Percentiles rank a stretch among this genome's conserved stretches.
Evolutionary conservation across 176 grass and related monocot species (phyloP).

Genomic region (Rhynchospora tenuis): DNA sequence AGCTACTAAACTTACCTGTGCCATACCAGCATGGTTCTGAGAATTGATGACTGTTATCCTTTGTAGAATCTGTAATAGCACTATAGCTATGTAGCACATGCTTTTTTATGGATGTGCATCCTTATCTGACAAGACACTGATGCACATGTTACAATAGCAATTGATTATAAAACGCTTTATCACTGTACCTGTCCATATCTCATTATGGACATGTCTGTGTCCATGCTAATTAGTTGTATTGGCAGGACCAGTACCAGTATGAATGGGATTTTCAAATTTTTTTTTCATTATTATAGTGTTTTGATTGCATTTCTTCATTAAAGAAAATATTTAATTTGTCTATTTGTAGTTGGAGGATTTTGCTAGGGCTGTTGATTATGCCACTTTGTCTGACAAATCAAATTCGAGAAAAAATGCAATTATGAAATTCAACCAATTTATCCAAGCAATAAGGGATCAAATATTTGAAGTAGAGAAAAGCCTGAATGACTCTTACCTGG

Average conservation of each 20-base stretch:
- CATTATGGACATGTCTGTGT: background rate
- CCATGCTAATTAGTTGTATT: background rate
- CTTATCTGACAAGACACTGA: background rate
- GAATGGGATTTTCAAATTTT: background rate
- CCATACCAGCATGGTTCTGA: background rate
- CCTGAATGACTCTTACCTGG: conserved; percentile 30
- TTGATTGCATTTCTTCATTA: background rate
- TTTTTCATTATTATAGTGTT: background rate
- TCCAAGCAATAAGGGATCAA: conserved; percentile 60
- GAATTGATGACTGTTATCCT: background rate
- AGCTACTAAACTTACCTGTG: background rate
- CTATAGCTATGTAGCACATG: background rate
- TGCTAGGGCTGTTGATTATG: conserved; percentile 71
- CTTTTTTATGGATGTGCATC: background rate
- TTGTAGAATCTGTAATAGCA: background rate
- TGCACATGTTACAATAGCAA: background rate
- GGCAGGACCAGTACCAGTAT: background rate
- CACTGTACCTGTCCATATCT: background rate
- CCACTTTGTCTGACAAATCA: conserved; percentile 53
- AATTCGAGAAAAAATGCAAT: conserved; percentile 89
- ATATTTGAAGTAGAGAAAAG: conserved; percentile 54
- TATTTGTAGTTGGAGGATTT: conserved; percentile 76
- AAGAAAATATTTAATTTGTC: conserved; percentile 27
- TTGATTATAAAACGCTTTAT: background rate
- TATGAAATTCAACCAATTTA: conserved; percentile 78